These are phyloP conservation scores for Pythium dissotocum DNA, from an alignment of 352 stramenopile species.

Conservation along the genomic window DNA sequence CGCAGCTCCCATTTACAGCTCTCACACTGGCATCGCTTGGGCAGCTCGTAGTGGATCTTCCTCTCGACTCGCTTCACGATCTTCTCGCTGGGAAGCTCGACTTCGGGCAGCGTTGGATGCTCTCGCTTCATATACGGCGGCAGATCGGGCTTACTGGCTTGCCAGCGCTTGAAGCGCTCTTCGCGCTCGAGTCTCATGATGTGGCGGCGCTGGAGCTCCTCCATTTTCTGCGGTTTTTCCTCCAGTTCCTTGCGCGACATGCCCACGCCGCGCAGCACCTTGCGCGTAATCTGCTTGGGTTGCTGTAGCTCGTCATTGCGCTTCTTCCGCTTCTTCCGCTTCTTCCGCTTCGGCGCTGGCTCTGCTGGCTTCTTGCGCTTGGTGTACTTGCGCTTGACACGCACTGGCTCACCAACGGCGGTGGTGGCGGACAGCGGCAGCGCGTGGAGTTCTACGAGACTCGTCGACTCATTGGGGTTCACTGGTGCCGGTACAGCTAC, in stretches of 20 bases:
- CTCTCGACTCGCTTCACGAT: conserved; percentile 21
- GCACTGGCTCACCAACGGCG: neutral
- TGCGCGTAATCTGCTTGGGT: neutral
- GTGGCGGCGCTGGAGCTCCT: neutral
- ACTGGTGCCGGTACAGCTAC: neutral
- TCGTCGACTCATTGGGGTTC: neutral
- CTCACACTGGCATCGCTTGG: conserved; percentile 2
- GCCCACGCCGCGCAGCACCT: neutral
- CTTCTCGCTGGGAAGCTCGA: conserved; percentile 9
- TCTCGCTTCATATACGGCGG: conserved; percentile 16
- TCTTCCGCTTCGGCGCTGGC: neutral
- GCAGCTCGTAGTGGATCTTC: neutral
- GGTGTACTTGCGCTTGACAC: conserved; percentile 10
- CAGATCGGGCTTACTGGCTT: neutral
- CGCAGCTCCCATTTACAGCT: neutral
- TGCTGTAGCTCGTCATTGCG: neutral
- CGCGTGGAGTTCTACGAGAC: conserved; percentile 18
- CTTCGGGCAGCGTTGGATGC: conserved; percentile 8
- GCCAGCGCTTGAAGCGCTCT: conserved; percentile 12
- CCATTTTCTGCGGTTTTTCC: neutral
- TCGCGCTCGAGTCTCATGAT: conserved; percentile 2
- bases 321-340: neutral
- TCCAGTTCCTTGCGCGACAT: neutral
- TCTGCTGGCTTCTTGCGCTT: conserved; percentile 4
- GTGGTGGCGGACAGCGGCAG: neutral